Percentiles rank a stretch among this genome's conserved stretches.
These are phyloP conservation scores for Aspergillus sp. DNA, from an alignment of 2,329 filamentous ascomycete species.

Conservation along the genomic window DNA sequence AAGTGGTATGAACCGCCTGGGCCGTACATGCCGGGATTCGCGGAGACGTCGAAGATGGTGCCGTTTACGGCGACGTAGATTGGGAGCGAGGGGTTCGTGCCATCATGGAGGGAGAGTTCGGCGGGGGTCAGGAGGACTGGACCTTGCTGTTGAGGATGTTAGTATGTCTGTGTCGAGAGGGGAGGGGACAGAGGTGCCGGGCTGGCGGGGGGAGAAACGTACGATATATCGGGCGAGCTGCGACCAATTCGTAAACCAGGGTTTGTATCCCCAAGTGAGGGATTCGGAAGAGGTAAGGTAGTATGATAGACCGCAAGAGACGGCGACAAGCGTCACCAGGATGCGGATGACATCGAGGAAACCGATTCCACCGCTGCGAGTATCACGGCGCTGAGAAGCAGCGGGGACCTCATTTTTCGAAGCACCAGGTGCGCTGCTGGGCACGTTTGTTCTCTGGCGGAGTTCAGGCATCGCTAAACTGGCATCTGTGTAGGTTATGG, in stretches of 20 bases:
- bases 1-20: conserved; percentile 84
- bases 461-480: conserved; percentile 35
- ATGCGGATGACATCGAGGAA: conserved; percentile 71
- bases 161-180: conserved; percentile 7
- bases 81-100: conserved; percentile 72
- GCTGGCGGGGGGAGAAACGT: conserved; percentile 35
- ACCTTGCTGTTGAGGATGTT: conserved; percentile 43
- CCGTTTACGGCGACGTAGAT: conserved; percentile 85
- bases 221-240: conserved; percentile 67
- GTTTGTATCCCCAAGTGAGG: conserved; percentile 70
- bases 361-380: conserved; percentile 40
- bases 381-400: conserved; percentile 11
- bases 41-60: conserved; percentile 67
- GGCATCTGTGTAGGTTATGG: background rate
- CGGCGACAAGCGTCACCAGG: conserved; percentile 67
- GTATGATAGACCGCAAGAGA: conserved; percentile 74
- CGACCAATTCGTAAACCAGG: conserved; percentile 62
- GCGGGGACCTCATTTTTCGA: conserved; percentile 15
- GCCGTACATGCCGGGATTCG: conserved; percentile 66
- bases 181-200: background rate
- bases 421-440: conserved; percentile 10
- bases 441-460: conserved; percentile 16
- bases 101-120: conserved; percentile 77
- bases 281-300: conserved; percentile 73
- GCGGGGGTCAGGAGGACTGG: conserved; percentile 74